These are phyloP conservation scores for Trichosporon inkin DNA, from an alignment of 1,284 basidiomycete genomes.

Conservation along the genomic window DNA sequence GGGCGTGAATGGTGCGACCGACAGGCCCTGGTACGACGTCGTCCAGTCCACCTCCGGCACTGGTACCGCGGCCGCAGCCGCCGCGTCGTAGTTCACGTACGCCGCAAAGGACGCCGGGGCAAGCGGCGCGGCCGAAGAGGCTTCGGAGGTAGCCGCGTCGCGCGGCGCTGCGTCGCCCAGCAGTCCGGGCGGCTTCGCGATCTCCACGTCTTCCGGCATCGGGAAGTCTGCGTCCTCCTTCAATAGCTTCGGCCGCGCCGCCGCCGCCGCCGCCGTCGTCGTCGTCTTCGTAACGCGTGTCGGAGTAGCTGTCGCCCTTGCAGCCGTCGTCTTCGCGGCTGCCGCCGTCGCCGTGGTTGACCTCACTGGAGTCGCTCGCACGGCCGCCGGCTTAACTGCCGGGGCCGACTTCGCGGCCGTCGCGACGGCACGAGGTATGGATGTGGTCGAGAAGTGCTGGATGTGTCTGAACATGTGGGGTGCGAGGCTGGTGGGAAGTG, in stretches of 20 bases:
- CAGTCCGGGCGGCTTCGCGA: neutral
- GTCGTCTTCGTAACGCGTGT: neutral
- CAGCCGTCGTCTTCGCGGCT: neutral
- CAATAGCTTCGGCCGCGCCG: neutral
- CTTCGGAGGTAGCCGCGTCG: neutral
- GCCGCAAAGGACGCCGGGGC: neutral
- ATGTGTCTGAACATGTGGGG: neutral
- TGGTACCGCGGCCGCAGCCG: neutral
- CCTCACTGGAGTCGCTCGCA: neutral
- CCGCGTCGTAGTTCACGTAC: neutral
- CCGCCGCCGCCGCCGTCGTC: neutral
- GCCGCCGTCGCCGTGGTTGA: neutral
- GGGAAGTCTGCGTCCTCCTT: neutral
- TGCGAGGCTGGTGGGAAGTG: neutral
- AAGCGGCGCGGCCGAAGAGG: neutral
- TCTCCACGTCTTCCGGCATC: slow-evolving; percentile 4
- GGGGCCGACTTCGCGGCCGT: neutral
- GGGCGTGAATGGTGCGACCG: slow-evolving; percentile 69
- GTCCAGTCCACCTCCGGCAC: slow-evolving; percentile 65
- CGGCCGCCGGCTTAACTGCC: neutral
- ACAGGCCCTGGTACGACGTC: slow-evolving; percentile 78
- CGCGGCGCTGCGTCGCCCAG: neutral
- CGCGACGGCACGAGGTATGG: neutral
- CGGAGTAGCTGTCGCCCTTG: neutral
- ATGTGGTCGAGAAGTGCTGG: neutral